A percentile compares a stretch with the other conserved stretches of the same genome.
Conservation (phyloP, 2,329 filamentous ascomycete species). For the Alternaria sp. region DNA sequence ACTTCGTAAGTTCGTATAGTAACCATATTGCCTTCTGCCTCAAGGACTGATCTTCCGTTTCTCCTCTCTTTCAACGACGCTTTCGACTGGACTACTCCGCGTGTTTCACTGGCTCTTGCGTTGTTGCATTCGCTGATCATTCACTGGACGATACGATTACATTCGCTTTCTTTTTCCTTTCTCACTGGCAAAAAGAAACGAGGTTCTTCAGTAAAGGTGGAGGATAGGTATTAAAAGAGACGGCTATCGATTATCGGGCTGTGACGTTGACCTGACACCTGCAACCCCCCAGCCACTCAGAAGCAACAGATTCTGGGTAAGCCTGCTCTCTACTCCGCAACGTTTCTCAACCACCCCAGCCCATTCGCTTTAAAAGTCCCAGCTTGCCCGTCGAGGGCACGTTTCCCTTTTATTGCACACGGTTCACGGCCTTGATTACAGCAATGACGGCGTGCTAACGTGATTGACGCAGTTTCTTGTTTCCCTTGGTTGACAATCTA, state of each 20-base stretch:
- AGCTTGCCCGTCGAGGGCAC: slow-evolving; percentile 9
- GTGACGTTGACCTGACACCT: slow-evolving; percentile 12
- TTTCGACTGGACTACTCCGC: neutral
- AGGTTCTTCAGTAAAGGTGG: neutral
- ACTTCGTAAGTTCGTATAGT: neutral
- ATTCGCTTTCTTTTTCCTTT: neutral
- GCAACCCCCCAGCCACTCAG: slow-evolving; percentile 18
- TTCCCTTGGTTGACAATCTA: slow-evolving; percentile 18
- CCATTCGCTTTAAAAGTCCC: slow-evolving; percentile 6
- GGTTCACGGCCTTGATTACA: slow-evolving; percentile 10
- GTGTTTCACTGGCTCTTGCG: slow-evolving; percentile 9
- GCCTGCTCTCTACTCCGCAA: slow-evolving; percentile 13
- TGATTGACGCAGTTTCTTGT: slow-evolving; percentile 21
- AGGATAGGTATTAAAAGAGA: neutral
- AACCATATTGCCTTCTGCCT: slow-evolving; percentile 23
- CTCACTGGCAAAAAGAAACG: neutral
- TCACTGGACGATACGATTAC: neutral
- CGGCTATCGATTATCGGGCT: slow-evolving; percentile 11
- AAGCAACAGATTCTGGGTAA: slow-evolving; percentile 26
- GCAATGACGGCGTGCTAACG: slow-evolving; percentile 33
- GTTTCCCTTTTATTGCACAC: slow-evolving; percentile 15
- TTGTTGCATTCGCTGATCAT: slow-evolving; percentile 3
- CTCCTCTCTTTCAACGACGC: neutral
- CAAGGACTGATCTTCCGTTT: slow-evolving; percentile 21
- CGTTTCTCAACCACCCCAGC: slow-evolving; percentile 16